phyloP scores from a whole-genome alignment of 2,329 filamentous ascomycete genomes.

The Penicillium sp. region DNA sequence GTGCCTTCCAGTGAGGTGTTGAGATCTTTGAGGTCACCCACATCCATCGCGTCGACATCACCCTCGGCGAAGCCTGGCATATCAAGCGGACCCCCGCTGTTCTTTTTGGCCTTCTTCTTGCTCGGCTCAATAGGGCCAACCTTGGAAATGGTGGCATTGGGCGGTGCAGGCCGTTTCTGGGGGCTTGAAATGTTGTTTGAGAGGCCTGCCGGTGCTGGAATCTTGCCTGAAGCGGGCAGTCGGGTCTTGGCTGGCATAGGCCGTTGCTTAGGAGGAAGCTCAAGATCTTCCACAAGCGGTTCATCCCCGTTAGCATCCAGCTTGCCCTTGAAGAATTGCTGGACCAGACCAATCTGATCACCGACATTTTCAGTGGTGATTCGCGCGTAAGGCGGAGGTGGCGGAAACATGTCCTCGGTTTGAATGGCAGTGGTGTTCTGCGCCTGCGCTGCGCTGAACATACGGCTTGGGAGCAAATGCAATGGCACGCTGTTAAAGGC shows the following conservation, averaged over 20 bases:
- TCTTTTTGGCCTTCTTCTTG: conserved; percentile 41
- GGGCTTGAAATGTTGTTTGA: conserved; percentile 33
- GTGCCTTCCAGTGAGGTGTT: conserved; percentile 4
- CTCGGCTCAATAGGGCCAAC: conserved; percentile 29
- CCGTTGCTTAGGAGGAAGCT: conserved; percentile 86
- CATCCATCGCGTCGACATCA: conserved; percentile 24
- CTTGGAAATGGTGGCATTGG: conserved; percentile 24
- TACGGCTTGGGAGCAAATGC: conserved; percentile 85
- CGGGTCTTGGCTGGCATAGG: conserved; percentile 40
- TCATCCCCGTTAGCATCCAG: conserved; percentile 76
- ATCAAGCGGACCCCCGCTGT: conserved; percentile 28
- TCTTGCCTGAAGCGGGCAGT: conserved; percentile 44
- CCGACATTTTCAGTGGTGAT: conserved; percentile 73
- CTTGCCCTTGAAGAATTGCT: conserved; percentile 86
- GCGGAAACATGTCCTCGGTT: conserved; percentile 55
- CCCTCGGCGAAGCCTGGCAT: conserved; percentile 20
- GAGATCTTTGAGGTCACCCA: conserved; percentile 8
- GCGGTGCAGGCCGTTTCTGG: conserved; percentile 36
- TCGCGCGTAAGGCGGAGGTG: conserved; percentile 65
- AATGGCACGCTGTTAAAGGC: conserved; percentile 85
- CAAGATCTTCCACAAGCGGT: conserved; percentile 86
- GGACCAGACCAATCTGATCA: conserved; percentile 77
- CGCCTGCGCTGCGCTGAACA: conserved; percentile 76
- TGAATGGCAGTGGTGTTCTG: conserved; percentile 52
- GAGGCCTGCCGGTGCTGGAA: conserved; percentile 30